Conservation (phyloP, 768 basidiomycete species). For the Russula emetica region DNA sequence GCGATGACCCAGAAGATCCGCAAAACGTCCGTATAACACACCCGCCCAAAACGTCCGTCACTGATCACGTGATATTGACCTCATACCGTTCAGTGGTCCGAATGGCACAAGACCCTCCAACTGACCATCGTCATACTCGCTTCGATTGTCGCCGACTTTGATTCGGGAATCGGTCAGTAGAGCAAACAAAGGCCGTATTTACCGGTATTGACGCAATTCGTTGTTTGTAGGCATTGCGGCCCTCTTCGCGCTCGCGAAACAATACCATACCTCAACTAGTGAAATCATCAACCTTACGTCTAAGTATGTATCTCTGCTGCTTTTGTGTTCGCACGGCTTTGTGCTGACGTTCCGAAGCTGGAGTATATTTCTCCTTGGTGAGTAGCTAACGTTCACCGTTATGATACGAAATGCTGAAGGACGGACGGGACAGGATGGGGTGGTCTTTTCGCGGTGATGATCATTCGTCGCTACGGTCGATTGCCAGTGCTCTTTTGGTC, state of each 20-base stretch:
- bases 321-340: conserved; percentile 28
- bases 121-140: conserved; percentile 60
- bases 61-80: neutral
- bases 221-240: conserved; percentile 48
- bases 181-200: neutral
- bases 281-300: conserved; percentile 62
- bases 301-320: conserved; percentile 31
- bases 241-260: conserved; percentile 55
- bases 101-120: conserved; percentile 49
- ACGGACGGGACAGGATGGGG: conserved; percentile 45
- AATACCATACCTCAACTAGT: conserved; percentile 51
- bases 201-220: neutral
- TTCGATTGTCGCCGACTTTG: conserved; percentile 63
- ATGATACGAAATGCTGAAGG: neutral
- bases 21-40: conserved; percentile 48
- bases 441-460: conserved; percentile 55
- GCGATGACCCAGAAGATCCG: conserved; percentile 56
- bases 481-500: conserved; percentile 71
- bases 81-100: conserved; percentile 45
- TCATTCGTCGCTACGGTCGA: conserved; percentile 59
- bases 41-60: neutral
- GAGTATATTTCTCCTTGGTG: conserved; percentile 62
- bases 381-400: conserved; percentile 24
- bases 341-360: conserved; percentile 39
- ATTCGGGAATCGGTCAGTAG: conserved; percentile 54